Conservation (phyloP, 345 rosid genomes). For the Arabis alpina region DNA sequence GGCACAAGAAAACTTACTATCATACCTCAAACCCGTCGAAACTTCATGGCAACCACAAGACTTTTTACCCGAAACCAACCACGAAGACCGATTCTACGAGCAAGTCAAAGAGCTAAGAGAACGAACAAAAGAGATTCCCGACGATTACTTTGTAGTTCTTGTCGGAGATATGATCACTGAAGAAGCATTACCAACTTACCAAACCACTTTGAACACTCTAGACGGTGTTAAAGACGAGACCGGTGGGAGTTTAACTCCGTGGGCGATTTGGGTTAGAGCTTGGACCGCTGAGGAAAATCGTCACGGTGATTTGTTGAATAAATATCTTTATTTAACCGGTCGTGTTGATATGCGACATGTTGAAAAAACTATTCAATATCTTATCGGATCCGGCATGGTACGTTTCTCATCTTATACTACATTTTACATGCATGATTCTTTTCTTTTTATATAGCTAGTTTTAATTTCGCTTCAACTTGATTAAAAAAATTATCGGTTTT, state of each 20-base stretch:
- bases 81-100: conserved; percentile 28
- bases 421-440: neutral
- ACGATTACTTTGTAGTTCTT: conserved; percentile 36
- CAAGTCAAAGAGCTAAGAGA: conserved; percentile 30
- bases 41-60: conserved; percentile 68
- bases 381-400: conserved; percentile 43
- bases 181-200: conserved; percentile 80
- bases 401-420: conserved; percentile 5
- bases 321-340: conserved; percentile 58
- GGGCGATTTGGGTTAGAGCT: conserved; percentile 61
- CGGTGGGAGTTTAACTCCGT: conserved; percentile 42
- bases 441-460: neutral
- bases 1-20: conserved; percentile 48
- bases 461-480: neutral
- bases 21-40: conserved; percentile 61
- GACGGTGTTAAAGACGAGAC: conserved; percentile 47
- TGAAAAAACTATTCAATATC: conserved; percentile 54
- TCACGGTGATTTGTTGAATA: conserved; percentile 60
- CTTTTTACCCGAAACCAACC: conserved; percentile 47
- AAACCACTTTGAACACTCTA: conserved; percentile 65
- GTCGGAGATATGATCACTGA: conserved; percentile 64
- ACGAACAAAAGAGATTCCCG: conserved; percentile 34
- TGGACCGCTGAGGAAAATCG: conserved; percentile 65
- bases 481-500: no score
- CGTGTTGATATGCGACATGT: conserved; percentile 59